Percentiles rank a stretch among this genome's conserved stretches.
These are phyloP conservation scores for Ciborinia camelliae DNA, from an alignment of 2,329 filamentous ascomycete genomes.

Conservation along the genomic window DNA sequence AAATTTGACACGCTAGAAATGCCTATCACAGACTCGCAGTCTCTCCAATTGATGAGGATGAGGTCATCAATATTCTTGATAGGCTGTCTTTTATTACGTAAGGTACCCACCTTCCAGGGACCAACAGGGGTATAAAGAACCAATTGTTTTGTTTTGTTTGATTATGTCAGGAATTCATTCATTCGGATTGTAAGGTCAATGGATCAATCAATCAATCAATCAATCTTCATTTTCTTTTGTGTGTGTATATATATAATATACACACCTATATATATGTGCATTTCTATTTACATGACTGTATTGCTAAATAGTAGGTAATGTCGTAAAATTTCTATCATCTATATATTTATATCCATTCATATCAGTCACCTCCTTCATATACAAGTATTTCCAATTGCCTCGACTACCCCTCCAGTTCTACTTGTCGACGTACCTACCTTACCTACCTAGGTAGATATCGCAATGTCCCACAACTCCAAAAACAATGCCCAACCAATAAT, in stretches of 20 bases:
- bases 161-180: background rate
- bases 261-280: background rate
- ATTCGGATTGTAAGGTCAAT: background rate
- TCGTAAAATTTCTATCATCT: background rate
- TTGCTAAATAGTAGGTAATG: too few species aligned
- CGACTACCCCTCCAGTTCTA: background rate
- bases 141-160: background rate
- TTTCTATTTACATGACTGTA: background rate
- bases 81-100: too few species aligned
- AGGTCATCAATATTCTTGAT: background rate
- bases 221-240: too few species aligned
- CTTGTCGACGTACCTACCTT: background rate
- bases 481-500: background rate
- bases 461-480: background rate
- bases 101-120: too few species aligned
- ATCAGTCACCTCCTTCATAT: background rate
- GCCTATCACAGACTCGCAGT: too few species aligned
- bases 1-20: background rate
- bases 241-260: too few species aligned
- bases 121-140: background rate
- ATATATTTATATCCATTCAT: background rate
- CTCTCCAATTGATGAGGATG: too few species aligned
- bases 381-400: background rate
- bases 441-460: too few species aligned
- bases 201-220: too few species aligned